Evolutionary conservation across 2,329 filamentous ascomycete genomes (phyloP).

Genomic region (Penicillium griseofulvum): DNA sequence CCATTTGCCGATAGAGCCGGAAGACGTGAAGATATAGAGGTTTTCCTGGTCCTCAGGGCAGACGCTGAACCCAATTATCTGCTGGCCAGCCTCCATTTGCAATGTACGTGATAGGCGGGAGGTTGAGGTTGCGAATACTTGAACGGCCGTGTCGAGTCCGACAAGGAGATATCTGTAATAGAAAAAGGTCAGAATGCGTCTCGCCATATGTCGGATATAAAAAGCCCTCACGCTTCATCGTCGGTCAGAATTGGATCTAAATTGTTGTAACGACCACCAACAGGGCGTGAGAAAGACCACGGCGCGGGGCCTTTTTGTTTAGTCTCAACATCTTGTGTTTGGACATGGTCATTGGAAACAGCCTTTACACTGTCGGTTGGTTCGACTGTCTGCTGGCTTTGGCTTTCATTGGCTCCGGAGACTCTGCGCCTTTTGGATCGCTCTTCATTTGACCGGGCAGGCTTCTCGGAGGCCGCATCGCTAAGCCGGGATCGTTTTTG

Average conservation of each 20-base stretch:
- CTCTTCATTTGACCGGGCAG: constrained; percentile 22
- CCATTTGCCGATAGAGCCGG: constrained; percentile 55
- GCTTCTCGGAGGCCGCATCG: constrained; percentile 27
- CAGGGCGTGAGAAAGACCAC: constrained; percentile 51
- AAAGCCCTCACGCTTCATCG: constrained; percentile 53
- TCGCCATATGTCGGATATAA: not conserved
- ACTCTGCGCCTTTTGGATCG: constrained; percentile 33
- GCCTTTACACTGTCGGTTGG: constrained; percentile 21
- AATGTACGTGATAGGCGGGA: constrained; percentile 78
- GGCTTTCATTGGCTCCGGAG: constrained; percentile 21
- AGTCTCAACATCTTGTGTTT: constrained; percentile 11
- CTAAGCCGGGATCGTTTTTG: constrained; percentile 32
- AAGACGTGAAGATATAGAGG: constrained; percentile 54
- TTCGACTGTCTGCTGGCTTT: constrained; percentile 29
- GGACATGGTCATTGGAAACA: constrained; percentile 11
- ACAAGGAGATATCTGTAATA: constrained; percentile 66
- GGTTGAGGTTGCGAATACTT: constrained; percentile 76
- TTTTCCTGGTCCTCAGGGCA: constrained; percentile 52
- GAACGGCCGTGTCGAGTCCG: constrained; percentile 69
- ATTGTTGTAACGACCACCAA: constrained; percentile 56
- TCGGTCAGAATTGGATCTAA: constrained; percentile 57
- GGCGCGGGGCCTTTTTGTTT: constrained; percentile 16
- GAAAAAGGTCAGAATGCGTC: constrained; percentile 6
- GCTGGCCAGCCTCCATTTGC: constrained; percentile 48
- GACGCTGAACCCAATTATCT: constrained; percentile 52